Percentiles rank a stretch among this genome's conserved stretches.
These are phyloP conservation scores for Colletotrichum sp. DNA, from an alignment of 2,329 filamentous ascomycete genomes.

Conservation along the genomic window DNA sequence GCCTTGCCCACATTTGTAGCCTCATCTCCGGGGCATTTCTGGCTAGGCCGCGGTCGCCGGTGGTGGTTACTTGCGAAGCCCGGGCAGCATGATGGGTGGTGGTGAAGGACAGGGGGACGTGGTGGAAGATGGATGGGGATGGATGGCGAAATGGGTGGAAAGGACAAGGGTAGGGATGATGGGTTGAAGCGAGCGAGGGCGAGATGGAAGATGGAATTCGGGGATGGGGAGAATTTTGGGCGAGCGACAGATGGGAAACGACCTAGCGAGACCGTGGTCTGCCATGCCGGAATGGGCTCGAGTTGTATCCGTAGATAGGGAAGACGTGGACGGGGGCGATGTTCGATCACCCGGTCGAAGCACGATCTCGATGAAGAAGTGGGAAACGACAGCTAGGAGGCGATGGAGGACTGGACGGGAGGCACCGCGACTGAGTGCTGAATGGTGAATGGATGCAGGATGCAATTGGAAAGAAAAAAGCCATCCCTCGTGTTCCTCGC, in stretches of 20 bases:
- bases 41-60: neutral
- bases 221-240: neutral
- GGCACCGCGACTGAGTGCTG: neutral
- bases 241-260: neutral
- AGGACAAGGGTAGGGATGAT: neutral
- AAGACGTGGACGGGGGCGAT: neutral
- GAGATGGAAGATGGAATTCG: neutral
- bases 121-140: neutral
- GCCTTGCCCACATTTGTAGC: neutral
- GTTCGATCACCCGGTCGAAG: neutral
- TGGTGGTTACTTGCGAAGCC: neutral
- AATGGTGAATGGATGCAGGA: neutral
- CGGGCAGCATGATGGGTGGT: neutral
- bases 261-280: neutral
- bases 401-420: neutral
- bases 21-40: conserved; percentile 11
- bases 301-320: neutral
- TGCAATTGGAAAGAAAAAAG: neutral
- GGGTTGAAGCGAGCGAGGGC: neutral
- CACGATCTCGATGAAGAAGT: neutral
- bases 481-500: neutral
- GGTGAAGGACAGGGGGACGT: neutral
- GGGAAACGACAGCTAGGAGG: neutral
- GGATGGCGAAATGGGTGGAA: neutral
- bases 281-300: neutral